Base-by-base conservation (phyloP, 2,329 filamentous ascomycete genomes). In the Fusarium continuum region DNA sequence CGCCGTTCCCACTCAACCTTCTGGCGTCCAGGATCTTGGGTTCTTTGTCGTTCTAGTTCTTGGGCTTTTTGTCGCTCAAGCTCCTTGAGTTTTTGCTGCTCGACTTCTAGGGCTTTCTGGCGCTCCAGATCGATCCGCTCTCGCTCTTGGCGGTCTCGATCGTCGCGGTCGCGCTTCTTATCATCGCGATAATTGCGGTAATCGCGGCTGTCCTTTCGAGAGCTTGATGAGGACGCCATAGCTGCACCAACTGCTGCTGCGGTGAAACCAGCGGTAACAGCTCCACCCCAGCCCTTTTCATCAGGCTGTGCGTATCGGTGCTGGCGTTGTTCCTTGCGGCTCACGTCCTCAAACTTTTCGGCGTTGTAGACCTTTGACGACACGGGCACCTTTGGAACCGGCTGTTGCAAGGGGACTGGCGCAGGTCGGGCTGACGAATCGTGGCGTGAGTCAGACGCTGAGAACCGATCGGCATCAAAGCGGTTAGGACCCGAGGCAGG, bases 321-420 rank as follows among this genome's bases (percentile, higher is more conserved):
- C 31, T 69, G 72, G 16, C 73, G 74, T 10, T 73, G 67, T 19
- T 77, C 75, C 14, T 70, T 75, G 26, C 71, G 75, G 29, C 69
- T 73, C 25, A 77, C 78, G 45, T 74, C 70, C 23, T 77, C 76
- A 23, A 76, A 63, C 78, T 74, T 77, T 32, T 78, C 76, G 28
- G 83, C 78, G 41, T 87, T 83, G 68, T 92, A 91, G 2, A 93
- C 83, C 16, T 85, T 85, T 60, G 85, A 84, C 31, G 88, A 88
- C 4, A 96, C 87, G 0, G 91, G 91, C 3, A 85, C 82, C 55
- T 91, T 84, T 3, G 93, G 93, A 67, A 93, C 89, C 3, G 93
- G 93, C 69, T 96, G 92, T 73, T 95, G 90, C n/a, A 97, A 81
- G 10, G 88, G 87, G 26, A 92, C 83, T 0, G 86, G 81, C 6